Evolutionary conservation across 1,284 basidiomycete species (phyloP).

Genomic region (Gymnopus androsaceus): DNA sequence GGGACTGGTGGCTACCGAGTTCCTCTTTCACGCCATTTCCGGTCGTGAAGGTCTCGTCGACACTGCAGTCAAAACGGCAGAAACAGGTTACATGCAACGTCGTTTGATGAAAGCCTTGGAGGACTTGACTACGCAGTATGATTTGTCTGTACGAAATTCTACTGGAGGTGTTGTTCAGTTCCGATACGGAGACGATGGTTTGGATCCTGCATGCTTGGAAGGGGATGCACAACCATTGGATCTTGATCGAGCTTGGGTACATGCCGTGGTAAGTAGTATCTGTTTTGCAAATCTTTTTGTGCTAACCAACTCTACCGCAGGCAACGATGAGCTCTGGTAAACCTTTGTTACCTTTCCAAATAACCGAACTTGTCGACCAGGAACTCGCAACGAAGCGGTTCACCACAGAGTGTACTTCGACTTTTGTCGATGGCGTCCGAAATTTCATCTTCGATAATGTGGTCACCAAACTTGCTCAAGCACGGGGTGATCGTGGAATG

Average conservation of each 20-base stretch:
- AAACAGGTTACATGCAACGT: conserved; percentile 99
- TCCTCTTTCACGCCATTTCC: conserved; percentile 98
- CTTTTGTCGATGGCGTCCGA: conserved; percentile 79
- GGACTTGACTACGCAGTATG: conserved; percentile 96
- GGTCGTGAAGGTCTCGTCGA: conserved; percentile 98
- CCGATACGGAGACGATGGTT: conserved; percentile 94
- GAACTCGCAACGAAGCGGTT: conserved; percentile 66
- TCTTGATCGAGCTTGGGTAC: conserved; percentile 85
- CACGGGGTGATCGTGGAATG: conserved; percentile 81
- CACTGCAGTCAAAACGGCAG: conserved; percentile 99
- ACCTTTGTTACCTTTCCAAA: conserved; percentile 86
- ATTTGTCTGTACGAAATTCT: conserved; percentile 95
- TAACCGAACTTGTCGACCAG: conserved; percentile 72
- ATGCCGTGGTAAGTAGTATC: conserved; percentile 71
- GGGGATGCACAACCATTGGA: conserved; percentile 94
- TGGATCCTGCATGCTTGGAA: conserved; percentile 95
- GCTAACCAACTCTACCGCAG: conserved; percentile 38
- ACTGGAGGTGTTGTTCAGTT: conserved; percentile 98
- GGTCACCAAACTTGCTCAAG: conserved; percentile 66
- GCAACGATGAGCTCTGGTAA: conserved; percentile 59
- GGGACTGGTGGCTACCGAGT: conserved; percentile 94
- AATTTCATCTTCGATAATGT: conserved; percentile 76
- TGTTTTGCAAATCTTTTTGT: not conserved
- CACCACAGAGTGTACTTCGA: conserved; percentile 69
- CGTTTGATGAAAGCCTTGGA: conserved; percentile 99